Evolutionary conservation across 768 basidiomycete species (phyloP).

Genomic region (Pseudohyphozyma bogoriensis): DNA sequence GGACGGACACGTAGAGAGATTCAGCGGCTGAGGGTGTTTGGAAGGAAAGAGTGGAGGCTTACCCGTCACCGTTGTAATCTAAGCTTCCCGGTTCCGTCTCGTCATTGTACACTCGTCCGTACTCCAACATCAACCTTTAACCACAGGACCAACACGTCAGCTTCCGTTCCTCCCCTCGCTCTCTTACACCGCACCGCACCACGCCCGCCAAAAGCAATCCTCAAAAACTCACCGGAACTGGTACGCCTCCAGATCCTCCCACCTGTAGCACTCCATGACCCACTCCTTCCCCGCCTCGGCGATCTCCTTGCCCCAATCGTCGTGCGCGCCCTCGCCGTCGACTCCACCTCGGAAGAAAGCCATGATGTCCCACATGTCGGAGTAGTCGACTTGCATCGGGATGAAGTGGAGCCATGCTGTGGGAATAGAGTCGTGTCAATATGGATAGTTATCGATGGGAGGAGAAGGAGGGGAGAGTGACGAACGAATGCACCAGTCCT

Average conservation of each 20-base stretch:
- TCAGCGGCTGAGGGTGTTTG: no score
- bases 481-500: slow-evolving; percentile 30
- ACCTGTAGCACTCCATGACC: slow-evolving; percentile 25
- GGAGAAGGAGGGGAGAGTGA: not conserved
- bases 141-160: slow-evolving; percentile 54
- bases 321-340: slow-evolving; percentile 42
- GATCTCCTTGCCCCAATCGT: slow-evolving; percentile 76
- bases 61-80: slow-evolving; percentile 28
- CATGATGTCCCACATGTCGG: slow-evolving; percentile 31
- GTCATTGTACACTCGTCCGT: slow-evolving; percentile 28
- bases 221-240: slow-evolving; percentile 38
- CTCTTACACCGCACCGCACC: slow-evolving; percentile 71
- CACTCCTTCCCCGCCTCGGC: slow-evolving; percentile 28
- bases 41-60: not conserved
- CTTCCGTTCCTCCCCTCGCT: slow-evolving; percentile 69
- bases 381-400: slow-evolving; percentile 32
- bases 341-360: not conserved
- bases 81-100: slow-evolving; percentile 25
- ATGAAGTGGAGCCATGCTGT: slow-evolving; percentile 33
- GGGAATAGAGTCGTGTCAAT: not conserved
- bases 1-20: no score
- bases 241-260: slow-evolving; percentile 30
- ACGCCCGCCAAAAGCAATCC: slow-evolving; percentile 56
- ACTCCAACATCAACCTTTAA: slow-evolving; percentile 28
- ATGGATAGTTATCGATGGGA: not conserved